These are phyloP conservation scores for Hevea brasiliensis DNA, from an alignment of 345 rosid species.

Conservation along the genomic window DNA sequence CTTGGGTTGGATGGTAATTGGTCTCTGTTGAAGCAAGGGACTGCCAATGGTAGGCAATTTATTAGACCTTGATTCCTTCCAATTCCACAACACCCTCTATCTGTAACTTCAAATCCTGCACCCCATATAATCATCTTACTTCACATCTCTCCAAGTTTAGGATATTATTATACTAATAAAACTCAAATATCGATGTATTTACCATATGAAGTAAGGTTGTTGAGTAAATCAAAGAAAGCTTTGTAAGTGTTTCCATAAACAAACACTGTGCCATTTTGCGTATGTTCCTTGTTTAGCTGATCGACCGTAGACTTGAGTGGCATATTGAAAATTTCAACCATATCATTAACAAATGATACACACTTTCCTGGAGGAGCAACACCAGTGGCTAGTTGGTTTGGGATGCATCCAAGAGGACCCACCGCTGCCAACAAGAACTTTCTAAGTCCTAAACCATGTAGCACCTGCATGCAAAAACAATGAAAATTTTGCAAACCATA, in stretches of 20 bases:
- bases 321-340: constrained; percentile 45
- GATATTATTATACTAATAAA: background rate
- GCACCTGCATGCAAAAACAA: constrained; percentile 25
- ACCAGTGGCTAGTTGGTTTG: constrained; percentile 46
- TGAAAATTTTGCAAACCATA: background rate
- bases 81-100: constrained; percentile 64
- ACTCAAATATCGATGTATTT: background rate
- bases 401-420: too few species aligned
- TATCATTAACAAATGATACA: too few species aligned
- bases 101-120: constrained; percentile 51
- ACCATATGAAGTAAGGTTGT: constrained; percentile 42
- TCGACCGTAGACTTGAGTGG: constrained; percentile 48
- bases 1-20: constrained; percentile 59
- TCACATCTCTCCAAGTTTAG: too few species aligned
- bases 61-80: constrained; percentile 63
- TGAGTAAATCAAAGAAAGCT: constrained; percentile 42
- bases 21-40: constrained; percentile 58
- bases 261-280: constrained; percentile 27
- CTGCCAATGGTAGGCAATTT: constrained; percentile 58
- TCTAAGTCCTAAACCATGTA: constrained; percentile 4
- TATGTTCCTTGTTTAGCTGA: constrained; percentile 30
- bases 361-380: constrained; percentile 43
- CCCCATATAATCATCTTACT: background rate
- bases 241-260: constrained; percentile 54
- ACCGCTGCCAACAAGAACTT: constrained; percentile 44